Conservation (phyloP, 2,329 filamentous ascomycete species). For the Aspergillus tanneri region DNA sequence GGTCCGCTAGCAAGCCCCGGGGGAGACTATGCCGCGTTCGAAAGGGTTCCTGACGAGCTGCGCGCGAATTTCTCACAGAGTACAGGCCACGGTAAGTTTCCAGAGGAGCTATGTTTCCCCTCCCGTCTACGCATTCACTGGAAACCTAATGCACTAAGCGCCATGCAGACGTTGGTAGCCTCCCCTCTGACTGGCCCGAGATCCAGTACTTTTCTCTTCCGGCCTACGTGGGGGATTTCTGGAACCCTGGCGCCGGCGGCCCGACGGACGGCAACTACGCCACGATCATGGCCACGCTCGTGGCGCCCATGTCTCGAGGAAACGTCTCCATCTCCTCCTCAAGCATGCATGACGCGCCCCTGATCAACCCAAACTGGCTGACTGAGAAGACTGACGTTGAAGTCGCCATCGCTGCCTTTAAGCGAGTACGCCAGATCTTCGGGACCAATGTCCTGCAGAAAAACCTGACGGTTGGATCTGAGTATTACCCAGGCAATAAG, state of each 20-base stretch:
- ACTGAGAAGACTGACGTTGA: background rate
- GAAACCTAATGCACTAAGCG: no score
- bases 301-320: slow-evolving; percentile 45
- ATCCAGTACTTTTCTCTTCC: background rate
- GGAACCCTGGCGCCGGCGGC: background rate
- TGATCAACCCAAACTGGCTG: slow-evolving; percentile 42
- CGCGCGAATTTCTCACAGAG: no score
- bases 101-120: no score
- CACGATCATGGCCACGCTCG: slow-evolving; percentile 30
- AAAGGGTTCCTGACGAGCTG: slow-evolving; percentile 10
- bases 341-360: slow-evolving; percentile 33
- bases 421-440: background rate
- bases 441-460: background rate
- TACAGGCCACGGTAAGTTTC: no score
- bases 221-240: slow-evolving; percentile 3
- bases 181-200: slow-evolving; percentile 14
- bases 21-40: slow-evolving; percentile 9
- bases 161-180: no score
- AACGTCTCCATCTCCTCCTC: slow-evolving; percentile 41
- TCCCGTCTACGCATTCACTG: no score
- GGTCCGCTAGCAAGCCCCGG: slow-evolving; percentile 2
- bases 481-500: background rate
- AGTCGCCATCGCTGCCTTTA: background rate
- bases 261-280: slow-evolving; percentile 34
- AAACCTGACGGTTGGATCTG: background rate